Conservation (phyloP, 2,329 filamentous ascomycete genomes). For the Epichloe sylvatica region DNA sequence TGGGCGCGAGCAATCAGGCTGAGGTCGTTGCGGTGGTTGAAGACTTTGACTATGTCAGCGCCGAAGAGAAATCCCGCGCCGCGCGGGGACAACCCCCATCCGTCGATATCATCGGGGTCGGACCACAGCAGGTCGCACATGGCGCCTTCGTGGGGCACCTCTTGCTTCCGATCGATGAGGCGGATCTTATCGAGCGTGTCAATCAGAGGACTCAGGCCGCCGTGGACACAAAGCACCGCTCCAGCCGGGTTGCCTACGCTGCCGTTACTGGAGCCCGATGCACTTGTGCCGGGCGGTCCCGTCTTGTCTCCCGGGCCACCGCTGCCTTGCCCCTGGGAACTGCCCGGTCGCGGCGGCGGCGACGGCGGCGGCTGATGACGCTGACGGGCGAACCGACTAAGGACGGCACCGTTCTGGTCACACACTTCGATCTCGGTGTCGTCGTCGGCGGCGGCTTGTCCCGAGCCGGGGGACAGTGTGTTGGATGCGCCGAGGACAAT, state of each 20-base stretch:
- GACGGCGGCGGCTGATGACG: conserved; percentile 8
- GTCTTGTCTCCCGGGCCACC: conserved; percentile 23
- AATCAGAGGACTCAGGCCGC: conserved; percentile 79
- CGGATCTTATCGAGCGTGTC: conserved; percentile 93
- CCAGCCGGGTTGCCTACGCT: conserved; percentile 56
- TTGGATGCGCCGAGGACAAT: conserved; percentile 78
- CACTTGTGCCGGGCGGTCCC: conserved; percentile 67
- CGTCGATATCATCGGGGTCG: conserved; percentile 93
- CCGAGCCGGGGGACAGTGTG: conserved; percentile 33
- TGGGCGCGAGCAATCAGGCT: conserved; percentile 87
- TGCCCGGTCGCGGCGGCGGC: not conserved
- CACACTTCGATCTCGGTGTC: conserved; percentile 89
- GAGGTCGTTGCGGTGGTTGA: conserved; percentile 89
- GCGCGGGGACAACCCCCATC: conserved; percentile 87
- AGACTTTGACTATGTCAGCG: conserved; percentile 85
- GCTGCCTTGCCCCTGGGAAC: conserved; percentile 7
- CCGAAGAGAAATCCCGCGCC: conserved; percentile 94
- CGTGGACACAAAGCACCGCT: conserved; percentile 89
- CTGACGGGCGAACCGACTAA: conserved; percentile 54
- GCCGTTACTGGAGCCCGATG: conserved; percentile 53
- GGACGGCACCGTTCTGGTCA: conserved; percentile 67
- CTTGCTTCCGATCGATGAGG: conserved; percentile 88
- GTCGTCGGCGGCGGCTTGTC: conserved; percentile 42
- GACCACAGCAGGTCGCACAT: conserved; percentile 99
- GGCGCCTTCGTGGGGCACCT: conserved; percentile 93